Evolutionary conservation across 1,139 yeast species (phyloP).

Genomic region (Scheffersomyces stambukii): DNA sequence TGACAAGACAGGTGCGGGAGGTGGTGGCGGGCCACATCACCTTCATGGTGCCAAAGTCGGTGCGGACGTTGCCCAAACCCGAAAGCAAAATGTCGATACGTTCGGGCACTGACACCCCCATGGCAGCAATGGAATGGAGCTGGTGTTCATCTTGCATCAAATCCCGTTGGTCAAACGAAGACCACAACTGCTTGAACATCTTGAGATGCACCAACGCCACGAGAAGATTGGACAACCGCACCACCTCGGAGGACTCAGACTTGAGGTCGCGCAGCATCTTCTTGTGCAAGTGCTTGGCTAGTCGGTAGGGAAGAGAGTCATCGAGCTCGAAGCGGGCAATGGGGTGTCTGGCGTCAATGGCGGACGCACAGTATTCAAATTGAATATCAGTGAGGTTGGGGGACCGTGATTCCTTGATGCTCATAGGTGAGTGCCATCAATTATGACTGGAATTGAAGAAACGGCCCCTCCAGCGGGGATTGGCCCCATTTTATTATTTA

Average conservation of each 20-base stretch:
- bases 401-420: constrained; percentile 3
- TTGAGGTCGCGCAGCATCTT: constrained; percentile 2
- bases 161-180: constrained; percentile 1
- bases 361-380: constrained; percentile 2
- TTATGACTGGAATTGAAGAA: no score
- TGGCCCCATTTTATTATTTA: no score
- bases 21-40: constrained; percentile 6
- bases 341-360: constrained; percentile 2
- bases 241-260: neutral
- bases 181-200: constrained; percentile 6
- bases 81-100: constrained; percentile 5
- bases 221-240: constrained; percentile 3
- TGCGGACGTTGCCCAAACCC: constrained; percentile 5
- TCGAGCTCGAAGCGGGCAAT: constrained; percentile 6
- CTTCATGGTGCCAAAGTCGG: constrained; percentile 3
- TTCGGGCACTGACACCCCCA: constrained; percentile 6
- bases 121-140: constrained; percentile 1
- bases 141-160: constrained; percentile 1
- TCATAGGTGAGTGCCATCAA: no score
- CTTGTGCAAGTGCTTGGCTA: constrained; percentile 3
- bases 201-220: constrained; percentile 3
- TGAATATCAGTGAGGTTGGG: constrained; percentile 1
- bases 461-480: no score
- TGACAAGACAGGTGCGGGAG: constrained; percentile 4
- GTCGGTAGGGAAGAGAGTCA: constrained; percentile 4